Conservation (phyloP, 2,329 filamentous ascomycete genomes). For the Colletotrichum noveboracense region DNA sequence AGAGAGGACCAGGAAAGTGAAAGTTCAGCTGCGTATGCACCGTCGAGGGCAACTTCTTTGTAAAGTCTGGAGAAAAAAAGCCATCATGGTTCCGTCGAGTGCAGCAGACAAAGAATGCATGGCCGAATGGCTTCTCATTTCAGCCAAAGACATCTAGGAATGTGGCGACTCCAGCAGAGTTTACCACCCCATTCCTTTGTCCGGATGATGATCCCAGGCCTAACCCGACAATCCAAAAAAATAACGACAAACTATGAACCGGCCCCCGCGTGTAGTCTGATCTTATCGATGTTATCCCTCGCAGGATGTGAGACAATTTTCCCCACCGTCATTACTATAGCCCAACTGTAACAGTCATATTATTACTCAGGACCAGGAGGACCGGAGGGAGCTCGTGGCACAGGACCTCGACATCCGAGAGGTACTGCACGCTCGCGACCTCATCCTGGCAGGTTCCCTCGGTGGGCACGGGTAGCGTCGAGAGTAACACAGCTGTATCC, state of each 20-base stretch:
- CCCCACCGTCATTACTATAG: conserved; percentile 36
- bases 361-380: conserved; percentile 83
- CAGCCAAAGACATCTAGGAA: conserved; percentile 19
- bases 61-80: conserved; percentile 14
- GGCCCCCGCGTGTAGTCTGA: conserved; percentile 14
- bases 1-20: neutral
- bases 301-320: conserved; percentile 8
- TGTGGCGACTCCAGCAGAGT: conserved; percentile 15
- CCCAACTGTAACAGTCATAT: conserved; percentile 86
- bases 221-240: neutral
- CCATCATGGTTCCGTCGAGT: conserved; percentile 10
- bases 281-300: conserved; percentile 12
- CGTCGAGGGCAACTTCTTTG: conserved; percentile 18
- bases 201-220: conserved; percentile 12
- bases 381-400: conserved; percentile 79
- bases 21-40: conserved; percentile 15
- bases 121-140: conserved; percentile 16
- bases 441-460: conserved; percentile 78
- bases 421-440: conserved; percentile 72
- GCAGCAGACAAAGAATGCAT: conserved; percentile 19
- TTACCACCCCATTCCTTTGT: conserved; percentile 22
- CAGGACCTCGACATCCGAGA: conserved; percentile 79
- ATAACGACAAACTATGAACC: conserved; percentile 14
- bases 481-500: conserved; percentile 80
- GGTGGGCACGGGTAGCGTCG: conserved; percentile 80